Base-by-base conservation (phyloP, 257 asterid genomes). In the Solanum rostratum region DNA sequence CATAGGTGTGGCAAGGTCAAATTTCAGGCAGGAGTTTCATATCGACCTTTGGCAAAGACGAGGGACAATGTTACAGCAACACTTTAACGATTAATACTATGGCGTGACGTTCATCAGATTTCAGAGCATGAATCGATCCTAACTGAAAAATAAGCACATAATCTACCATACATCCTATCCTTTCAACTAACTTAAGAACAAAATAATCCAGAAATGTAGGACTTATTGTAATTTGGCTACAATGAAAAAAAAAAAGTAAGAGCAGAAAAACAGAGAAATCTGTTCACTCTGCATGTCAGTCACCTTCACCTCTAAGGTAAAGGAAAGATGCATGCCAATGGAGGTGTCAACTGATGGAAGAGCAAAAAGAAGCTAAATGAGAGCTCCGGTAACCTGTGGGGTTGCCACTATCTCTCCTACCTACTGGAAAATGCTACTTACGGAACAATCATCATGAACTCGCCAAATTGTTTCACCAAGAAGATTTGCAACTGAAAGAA, bases 391-490 rank as follows among this genome's bases (percentile, higher is more conserved):
- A 37, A 78, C 46, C 62, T 78, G 65, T 27, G 65, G 46, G 46
- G 18, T 78, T 50, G 82, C 27, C 1, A 29, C 18, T 18, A 78
- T 78, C 63, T 27, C 63, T 50, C 19, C 82, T 50, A 52, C 73
- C 92, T 90, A 95, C 89, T 83, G 96, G 88, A 95, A 95, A 82
- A 95, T 95, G 96, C 98, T 96, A 85, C 99, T 96, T 85, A 96
- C 98, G 4, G 99, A 93, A 88, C 91, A 92, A 88, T 96, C 99
- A 78, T 93, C 99, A 15, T 96, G 98, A 50, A 96, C 94, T 37
- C 99, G 94, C 99, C 98, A 96, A 59, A 96, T 95, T 60, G 99
- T 96, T 86, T 96, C 99, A 39, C 98, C 99, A 89, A 96, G 84
- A 63, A 96, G 93, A 82, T 93, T 96, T 84, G 99, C 98, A 22